Evolutionary conservation across 768 basidiomycete species (phyloP).

Genomic region (Serendipita indica): DNA sequence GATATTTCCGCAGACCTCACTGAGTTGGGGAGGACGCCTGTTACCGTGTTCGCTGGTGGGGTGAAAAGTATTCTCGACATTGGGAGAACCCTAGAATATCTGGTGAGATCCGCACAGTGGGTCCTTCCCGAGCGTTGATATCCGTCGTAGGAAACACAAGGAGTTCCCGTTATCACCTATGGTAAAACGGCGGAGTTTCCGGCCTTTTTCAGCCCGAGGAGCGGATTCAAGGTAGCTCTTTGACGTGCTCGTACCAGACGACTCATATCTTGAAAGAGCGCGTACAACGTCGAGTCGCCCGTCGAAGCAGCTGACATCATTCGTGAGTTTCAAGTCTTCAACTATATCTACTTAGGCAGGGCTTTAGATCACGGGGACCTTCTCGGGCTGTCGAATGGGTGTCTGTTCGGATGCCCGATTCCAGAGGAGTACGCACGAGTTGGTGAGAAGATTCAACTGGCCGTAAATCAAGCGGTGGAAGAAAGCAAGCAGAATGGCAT

Average conservation of each 20-base stretch:
- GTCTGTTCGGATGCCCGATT: conserved; percentile 79
- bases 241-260: background rate
- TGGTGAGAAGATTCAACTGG: conserved; percentile 56
- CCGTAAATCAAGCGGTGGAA: conserved; percentile 67
- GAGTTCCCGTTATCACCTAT: conserved; percentile 79
- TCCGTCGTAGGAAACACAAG: conserved; percentile 71
- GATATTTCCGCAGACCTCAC: conserved; percentile 91
- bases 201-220: conserved; percentile 78
- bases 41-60: conserved; percentile 85
- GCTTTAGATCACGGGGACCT: conserved; percentile 49
- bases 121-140: background rate
- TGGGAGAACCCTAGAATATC: conserved; percentile 67
- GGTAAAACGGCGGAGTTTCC: conserved; percentile 70
- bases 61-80: conserved; percentile 94
- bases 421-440: conserved; percentile 54
- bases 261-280: conserved; percentile 34
- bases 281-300: conserved; percentile 59
- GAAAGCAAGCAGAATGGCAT: conserved; percentile 77
- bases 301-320: conserved; percentile 57
- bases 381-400: conserved; percentile 60
- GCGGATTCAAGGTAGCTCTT: conserved; percentile 55
- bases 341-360: background rate
- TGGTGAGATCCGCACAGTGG: too few species aligned
- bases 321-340: conserved; percentile 26
- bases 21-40: conserved; percentile 76